These are phyloP conservation scores for Solanum virginianum DNA, from an alignment of 257 asterid genomes.

Conservation along the genomic window DNA sequence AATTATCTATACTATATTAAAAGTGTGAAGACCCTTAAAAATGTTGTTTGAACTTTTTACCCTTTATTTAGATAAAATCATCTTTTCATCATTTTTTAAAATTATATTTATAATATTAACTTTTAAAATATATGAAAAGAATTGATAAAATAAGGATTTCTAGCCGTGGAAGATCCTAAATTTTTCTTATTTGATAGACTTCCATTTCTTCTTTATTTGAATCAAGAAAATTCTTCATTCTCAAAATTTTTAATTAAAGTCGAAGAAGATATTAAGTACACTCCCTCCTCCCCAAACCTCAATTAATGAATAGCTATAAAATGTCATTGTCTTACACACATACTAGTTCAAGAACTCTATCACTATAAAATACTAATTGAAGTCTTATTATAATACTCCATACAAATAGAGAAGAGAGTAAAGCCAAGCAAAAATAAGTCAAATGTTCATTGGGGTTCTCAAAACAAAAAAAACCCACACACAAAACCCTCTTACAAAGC, in stretches of 20 bases:
- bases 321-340: conserved; percentile 1
- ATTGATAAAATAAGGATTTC: too few relatives aligned
- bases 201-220: too few relatives aligned
- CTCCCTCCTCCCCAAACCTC: background rate
- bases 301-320: background rate
- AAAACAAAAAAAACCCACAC: background rate
- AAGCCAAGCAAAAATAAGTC: conserved; percentile 19
- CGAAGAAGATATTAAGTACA: background rate
- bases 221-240: too few relatives aligned
- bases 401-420: background rate
- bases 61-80: too few relatives aligned
- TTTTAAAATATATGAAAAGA: too few relatives aligned
- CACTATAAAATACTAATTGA: conserved; percentile 60
- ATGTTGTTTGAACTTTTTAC: too few relatives aligned
- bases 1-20: too few relatives aligned
- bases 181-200: too few relatives aligned
- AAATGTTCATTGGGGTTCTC: conserved; percentile 41
- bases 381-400: conserved; percentile 12
- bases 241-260: background rate
- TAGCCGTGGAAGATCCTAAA: too few relatives aligned
- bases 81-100: too few relatives aligned
- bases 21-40: too few relatives aligned
- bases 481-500: conserved; percentile 19
- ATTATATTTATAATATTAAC: too few relatives aligned
- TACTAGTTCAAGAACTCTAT: conserved; percentile 1